A percentile compares a stretch with the other conserved stretches of the same genome.
These are phyloP conservation scores for Yamadazyma triangularis DNA, from an alignment of 1,139 yeast species.

Conservation along the genomic window DNA sequence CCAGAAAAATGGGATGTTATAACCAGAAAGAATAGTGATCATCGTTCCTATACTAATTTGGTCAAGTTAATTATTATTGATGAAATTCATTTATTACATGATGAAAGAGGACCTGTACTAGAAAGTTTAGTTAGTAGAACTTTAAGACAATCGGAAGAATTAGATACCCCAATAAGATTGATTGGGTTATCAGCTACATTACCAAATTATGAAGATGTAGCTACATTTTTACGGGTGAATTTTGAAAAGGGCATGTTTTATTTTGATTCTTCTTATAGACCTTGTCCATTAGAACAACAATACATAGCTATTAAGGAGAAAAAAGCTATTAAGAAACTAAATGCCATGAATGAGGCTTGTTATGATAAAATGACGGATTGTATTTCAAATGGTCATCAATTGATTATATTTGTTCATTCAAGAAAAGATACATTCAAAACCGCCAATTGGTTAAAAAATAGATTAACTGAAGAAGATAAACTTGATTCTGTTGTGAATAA, in stretches of 20 bases:
- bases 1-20: conserved; percentile 99
- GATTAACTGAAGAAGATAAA: conserved; percentile 53
- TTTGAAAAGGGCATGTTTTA: conserved; percentile 58
- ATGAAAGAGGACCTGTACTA: conserved; percentile 91
- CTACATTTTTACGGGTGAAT: conserved; percentile 70
- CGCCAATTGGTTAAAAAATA: conserved; percentile 68
- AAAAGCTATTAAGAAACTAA: conserved; percentile 70
- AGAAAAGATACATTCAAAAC: conserved; percentile 87
- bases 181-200: conserved; percentile 92
- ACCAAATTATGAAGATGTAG: conserved; percentile 88
- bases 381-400: conserved; percentile 56
- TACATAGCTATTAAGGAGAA: conserved; percentile 86
- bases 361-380: conserved; percentile 75
- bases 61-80: conserved; percentile 81
- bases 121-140: conserved; percentile 85
- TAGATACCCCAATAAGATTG: conserved; percentile 52
- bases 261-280: conserved; percentile 81
- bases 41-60: conserved; percentile 54
- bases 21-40: conserved; percentile 70
- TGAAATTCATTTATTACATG: conserved; percentile 91
- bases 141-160: conserved; percentile 41
- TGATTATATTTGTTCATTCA: conserved; percentile 89
- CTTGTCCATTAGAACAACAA: conserved; percentile 88
- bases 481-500: conserved; percentile 47
- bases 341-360: conserved; percentile 89